Evolutionary conservation across 495 filamentous ascomycete species (phyloP).

Genomic region (Xylaria scruposa): DNA sequence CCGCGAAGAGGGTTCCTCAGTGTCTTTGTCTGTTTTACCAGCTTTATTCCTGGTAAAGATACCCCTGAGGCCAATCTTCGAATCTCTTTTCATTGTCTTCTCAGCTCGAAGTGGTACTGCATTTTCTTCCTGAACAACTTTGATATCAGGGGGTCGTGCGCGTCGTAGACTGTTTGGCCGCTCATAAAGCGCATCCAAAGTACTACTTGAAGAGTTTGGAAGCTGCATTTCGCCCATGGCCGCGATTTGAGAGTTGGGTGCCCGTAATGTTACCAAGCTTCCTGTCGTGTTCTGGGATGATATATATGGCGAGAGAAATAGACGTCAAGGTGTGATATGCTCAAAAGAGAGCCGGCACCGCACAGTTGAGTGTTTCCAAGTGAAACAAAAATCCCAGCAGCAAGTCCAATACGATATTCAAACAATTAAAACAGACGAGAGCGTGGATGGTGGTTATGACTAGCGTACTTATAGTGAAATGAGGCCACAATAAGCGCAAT

Average conservation of each 20-base stretch:
- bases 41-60: slow-evolving; percentile 53
- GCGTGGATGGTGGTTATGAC: background rate
- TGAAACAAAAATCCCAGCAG: background rate
- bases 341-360: background rate
- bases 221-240: slow-evolving; percentile 9
- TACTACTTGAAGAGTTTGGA: slow-evolving; percentile 20
- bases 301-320: background rate
- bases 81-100: slow-evolving; percentile 46
- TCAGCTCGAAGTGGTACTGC: slow-evolving; percentile 35
- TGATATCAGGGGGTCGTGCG: slow-evolving; percentile 36
- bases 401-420: background rate
- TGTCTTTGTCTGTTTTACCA: slow-evolving; percentile 36
- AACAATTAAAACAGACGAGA: background rate
- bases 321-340: background rate
- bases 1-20: slow-evolving; percentile 34
- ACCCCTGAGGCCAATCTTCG: slow-evolving; percentile 55
- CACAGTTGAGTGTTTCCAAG: background rate
- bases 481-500: slow-evolving; percentile 6
- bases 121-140: slow-evolving; percentile 30
- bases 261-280: background rate
- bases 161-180: slow-evolving; percentile 35
- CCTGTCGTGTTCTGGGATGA: background rate
- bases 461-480: slow-evolving; percentile 2
- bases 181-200: slow-evolving; percentile 34
- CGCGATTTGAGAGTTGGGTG: background rate